Base-by-base conservation (phyloP, 169 alveolate genomes). In the Cryptosporidium bovis region DNA sequence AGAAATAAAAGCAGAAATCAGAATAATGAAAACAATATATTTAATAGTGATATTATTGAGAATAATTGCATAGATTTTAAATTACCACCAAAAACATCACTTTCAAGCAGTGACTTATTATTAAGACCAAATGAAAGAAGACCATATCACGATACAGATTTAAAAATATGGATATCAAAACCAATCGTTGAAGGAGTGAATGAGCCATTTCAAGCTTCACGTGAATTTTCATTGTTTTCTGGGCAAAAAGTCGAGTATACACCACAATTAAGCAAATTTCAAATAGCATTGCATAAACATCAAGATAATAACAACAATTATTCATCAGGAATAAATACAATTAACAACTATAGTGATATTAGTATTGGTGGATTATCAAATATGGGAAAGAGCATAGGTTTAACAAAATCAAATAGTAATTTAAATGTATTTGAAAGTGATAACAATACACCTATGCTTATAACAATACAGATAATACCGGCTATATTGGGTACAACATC, bases 111-210 rank as follows among this genome's bases (percentile, higher is more conserved):
- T 31, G 71, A 71, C 10, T 36, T 77, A 13, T 12, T 77, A 27
- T 31, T 77, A 31, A 77, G 71, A 62, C 87, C 87, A 18, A 77
- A 77, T 48, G 87, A 77, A 77, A 77, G 87, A 27, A 55, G 87
- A 27, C 87, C 87, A 15, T 77, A 77, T 16, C 87, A 77, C 34
- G 77, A 56, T 13, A 62, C 40, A 15, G 71, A 77, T 48, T 60
- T 64, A 20, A 77, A 62, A 34, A 66, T 77, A 34, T 77, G 87
- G 87, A 77, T 77, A 12, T 77, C 71, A 12, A 77, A 62, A 46
- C 87, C 87, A 8, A 34, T 77, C 0, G 44, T 77, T 3, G 71
- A 77, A 31, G 71, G 87, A 5, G 51, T 60, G n/a, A 40, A 48
- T 27, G 71, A 77, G 5, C 64, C 87, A 7, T 48, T 77, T 13